These are phyloP conservation scores for Blastocystis sp. DNA, from an alignment of 352 stramenopile species.

Conservation along the genomic window DNA sequence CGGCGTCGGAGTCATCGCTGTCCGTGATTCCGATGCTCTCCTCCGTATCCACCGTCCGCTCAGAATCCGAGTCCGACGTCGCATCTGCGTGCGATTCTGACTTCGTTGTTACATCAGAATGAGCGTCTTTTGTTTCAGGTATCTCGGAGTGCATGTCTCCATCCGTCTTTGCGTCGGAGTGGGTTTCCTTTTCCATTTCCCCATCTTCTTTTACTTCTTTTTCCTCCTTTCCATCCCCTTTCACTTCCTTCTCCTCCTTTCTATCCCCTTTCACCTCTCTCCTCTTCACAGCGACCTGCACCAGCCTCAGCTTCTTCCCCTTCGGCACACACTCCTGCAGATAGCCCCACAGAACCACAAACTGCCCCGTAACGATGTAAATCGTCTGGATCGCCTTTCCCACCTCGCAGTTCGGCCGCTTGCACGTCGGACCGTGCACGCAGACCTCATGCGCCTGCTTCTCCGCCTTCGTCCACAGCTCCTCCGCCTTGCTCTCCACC, in stretches of 20 bases:
- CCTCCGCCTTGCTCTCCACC: neutral
- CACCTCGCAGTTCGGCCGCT: neutral
- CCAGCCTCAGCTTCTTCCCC: slow-evolving; percentile 11
- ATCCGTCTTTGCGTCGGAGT: too few species aligned
- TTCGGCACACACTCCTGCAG: slow-evolving; percentile 3
- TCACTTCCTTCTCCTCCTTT: neutral
- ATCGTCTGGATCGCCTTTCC: slow-evolving; percentile 40
- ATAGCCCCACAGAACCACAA: slow-evolving; percentile 40
- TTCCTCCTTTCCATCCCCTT: neutral
- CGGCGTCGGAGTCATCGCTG: neutral
- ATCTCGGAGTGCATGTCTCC: too few species aligned
- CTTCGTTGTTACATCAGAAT: too few species aligned
- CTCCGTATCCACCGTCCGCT: neutral
- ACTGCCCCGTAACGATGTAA: slow-evolving; percentile 16
- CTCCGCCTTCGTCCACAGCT: neutral
- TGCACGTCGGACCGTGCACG: neutral
- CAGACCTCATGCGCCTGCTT: neutral
- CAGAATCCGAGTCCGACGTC: too few species aligned
- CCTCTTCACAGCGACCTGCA: slow-evolving; percentile 2
- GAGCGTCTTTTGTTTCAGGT: too few species aligned
- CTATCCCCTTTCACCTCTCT: neutral
- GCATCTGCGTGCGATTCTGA: too few species aligned
- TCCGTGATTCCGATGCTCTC: neutral
- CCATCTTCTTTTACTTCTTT: neutral
- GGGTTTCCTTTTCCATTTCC: too few species aligned